Evolutionary conservation across 257 asterid genomes (phyloP), one percentile per base, ranked within the genome.

Genomic region (Cinchona pubescens): DNA sequence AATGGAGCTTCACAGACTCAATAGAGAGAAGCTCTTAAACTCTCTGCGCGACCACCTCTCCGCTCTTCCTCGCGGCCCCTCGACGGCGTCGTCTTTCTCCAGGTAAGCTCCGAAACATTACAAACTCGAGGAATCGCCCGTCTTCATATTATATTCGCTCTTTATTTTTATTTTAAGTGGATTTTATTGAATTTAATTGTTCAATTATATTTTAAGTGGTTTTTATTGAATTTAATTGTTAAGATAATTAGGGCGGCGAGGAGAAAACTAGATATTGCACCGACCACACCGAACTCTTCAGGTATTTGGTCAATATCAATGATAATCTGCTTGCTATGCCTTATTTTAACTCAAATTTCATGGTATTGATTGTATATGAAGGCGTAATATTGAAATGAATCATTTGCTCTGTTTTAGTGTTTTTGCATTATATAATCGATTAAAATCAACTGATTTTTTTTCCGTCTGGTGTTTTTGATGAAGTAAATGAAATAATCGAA

Each of bases 231-330:
- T 66, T 56, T 25, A 43, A 14, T 46, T 19, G 16, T 63, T n/a
- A n/a, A n/a, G n/a, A n/a, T 73, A 62, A 38, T 69, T 67, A 92
- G 97, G 99, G 98, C 5, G 98, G 99, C 5, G 97, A 89, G 80
- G 99, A 94, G 86, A 85, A 89, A 86, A 89, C 77, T 73, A 92
- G 98, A 2, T 78, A 94, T 82, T 89, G 96, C 87, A 92, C 98
- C 0, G 96, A 94, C 87, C 99, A 94, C 73, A 65, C 56, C 27
- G 98, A 94, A 76, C 82, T 92, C 76, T 94, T 92, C 79, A 92
- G 97, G 97, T 94, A 51, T 51, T 69, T 55, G 40, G n/a, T n/a
- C n/a, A n/a, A n/a, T n/a, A 56, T 65, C 62, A 35, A n/a, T 21
- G 25, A 34, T 79, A n/a, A 61, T 70, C 60, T 65, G 38, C 7